phyloP scores from a whole-genome alignment of 305 asterid species.

The Fraxinus greggii region DNA sequence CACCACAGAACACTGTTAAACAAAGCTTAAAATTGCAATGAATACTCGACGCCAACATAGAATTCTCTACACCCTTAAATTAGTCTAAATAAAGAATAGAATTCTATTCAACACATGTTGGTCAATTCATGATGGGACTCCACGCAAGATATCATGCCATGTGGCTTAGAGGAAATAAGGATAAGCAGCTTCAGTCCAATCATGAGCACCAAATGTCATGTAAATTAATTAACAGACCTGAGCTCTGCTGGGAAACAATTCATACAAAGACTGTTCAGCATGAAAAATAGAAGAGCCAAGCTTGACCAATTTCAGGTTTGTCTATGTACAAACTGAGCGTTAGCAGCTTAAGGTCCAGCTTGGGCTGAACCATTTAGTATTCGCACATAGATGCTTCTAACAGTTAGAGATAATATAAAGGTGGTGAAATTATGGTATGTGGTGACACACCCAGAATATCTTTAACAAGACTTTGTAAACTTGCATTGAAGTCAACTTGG shows the following conservation, averaged over 20 bases:
- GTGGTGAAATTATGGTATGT: neutral
- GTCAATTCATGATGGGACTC: neutral
- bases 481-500: neutral
- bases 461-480: slow-evolving; percentile 2
- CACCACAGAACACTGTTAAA: slow-evolving; percentile 12
- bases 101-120: neutral
- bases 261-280: neutral
- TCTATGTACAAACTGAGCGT: neutral
- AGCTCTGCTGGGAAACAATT: neutral
- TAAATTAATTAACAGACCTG: neutral
- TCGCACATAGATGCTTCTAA: neutral
- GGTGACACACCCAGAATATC: neutral
- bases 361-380: neutral
- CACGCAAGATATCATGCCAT: neutral
- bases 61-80: neutral
- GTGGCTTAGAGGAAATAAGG: neutral
- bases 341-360: neutral
- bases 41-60: neutral
- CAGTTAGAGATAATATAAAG: neutral
- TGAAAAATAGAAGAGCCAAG: neutral
- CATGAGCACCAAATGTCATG: neutral
- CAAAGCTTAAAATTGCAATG: slow-evolving; percentile 3
- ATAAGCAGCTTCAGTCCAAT: neutral
- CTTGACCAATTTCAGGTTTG: neutral
- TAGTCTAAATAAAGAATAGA: neutral